Evolutionary conservation across 306 rosid species (phyloP).

Genomic region (Cercis canadensis): DNA sequence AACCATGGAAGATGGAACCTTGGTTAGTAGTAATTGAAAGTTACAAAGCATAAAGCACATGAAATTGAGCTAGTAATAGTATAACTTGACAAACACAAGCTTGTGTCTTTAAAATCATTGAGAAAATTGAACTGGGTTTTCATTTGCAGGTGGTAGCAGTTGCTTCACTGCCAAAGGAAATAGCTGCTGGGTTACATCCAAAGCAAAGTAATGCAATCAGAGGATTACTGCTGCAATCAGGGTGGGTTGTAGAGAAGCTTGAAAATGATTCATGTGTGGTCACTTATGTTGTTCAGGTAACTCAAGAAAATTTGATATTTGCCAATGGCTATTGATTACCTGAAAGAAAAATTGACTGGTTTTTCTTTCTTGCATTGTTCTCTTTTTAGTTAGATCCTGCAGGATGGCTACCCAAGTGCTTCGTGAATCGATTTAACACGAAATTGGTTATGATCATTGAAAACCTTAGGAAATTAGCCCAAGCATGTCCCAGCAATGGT

Average conservation of each 20-base stretch:
- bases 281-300: conserved; percentile 89
- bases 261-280: conserved; percentile 75
- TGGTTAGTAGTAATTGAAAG: conserved; percentile 48
- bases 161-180: conserved; percentile 89
- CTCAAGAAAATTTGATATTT: neutral
- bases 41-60: too few species aligned
- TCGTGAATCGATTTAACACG: conserved; percentile 79
- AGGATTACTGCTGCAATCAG: conserved; percentile 82
- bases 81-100: neutral
- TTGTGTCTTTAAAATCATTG: neutral
- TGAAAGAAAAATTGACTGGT: neutral
- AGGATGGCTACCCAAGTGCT: conserved; percentile 92
- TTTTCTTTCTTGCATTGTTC: neutral
- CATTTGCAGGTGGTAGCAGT: conserved; percentile 78
- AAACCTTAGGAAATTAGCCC: conserved; percentile 73
- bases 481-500: conserved; percentile 58
- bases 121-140: neutral
- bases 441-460: conserved; percentile 88
- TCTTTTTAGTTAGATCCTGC: conserved; percentile 81
- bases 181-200: conserved; percentile 86
- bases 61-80: too few species aligned
- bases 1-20: conserved; percentile 91
- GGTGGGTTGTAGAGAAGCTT: conserved; percentile 92
- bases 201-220: conserved; percentile 84
- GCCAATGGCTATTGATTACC: too few species aligned